These are phyloP conservation scores for Prunus yedoensis DNA, from an alignment of 331 rosid species.

Conservation along the genomic window DNA sequence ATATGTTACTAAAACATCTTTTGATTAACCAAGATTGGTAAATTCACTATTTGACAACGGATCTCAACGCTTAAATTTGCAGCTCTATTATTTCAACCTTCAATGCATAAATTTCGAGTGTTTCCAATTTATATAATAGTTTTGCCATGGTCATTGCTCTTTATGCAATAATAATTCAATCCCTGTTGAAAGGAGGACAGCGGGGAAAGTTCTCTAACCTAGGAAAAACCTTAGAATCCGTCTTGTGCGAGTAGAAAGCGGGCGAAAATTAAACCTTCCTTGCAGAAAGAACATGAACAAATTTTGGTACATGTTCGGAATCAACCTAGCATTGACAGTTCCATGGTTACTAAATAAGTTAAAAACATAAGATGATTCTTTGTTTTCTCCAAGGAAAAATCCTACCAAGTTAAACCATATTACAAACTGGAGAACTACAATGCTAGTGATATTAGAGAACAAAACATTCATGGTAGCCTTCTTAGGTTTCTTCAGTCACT, in stretches of 20 bases:
- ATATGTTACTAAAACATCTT: neutral
- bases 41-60: neutral
- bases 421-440: neutral
- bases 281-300: neutral
- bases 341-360: neutral
- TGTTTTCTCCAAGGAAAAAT: neutral
- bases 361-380: neutral
- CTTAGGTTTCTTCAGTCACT: constrained; percentile 4
- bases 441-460: neutral
- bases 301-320: neutral
- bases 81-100: neutral
- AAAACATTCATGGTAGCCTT: neutral
- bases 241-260: no score
- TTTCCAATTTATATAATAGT: neutral
- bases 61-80: neutral
- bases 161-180: neutral
- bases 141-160: neutral
- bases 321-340: neutral
- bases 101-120: neutral
- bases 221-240: no score
- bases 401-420: neutral
- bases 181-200: neutral
- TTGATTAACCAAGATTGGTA: neutral
- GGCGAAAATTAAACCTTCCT: no score
- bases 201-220: no score